Conservation (phyloP, 2,329 filamentous ascomycete species). For the Phialemonium atrogriseum region DNA sequence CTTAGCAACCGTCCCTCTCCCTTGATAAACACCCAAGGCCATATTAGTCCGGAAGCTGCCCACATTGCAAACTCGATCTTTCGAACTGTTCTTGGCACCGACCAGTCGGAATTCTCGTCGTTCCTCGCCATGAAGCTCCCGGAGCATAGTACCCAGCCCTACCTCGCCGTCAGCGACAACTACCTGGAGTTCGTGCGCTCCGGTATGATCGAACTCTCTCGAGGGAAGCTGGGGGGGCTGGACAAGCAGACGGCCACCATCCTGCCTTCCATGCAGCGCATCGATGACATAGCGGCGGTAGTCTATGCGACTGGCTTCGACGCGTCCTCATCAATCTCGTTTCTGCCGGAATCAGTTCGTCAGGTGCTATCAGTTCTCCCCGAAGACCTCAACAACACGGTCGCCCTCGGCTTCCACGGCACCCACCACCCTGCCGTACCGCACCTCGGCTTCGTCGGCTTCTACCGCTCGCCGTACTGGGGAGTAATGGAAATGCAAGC, state of each 20-base stretch:
- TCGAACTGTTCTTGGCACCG: constrained; percentile 37
- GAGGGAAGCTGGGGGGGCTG: constrained; percentile 36
- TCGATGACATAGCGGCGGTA: constrained; percentile 56
- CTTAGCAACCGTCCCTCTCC: constrained; percentile 50
- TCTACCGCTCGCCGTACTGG: constrained; percentile 81
- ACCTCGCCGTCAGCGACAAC: constrained; percentile 60
- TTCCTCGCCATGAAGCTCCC: constrained; percentile 28
- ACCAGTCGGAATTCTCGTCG: constrained; percentile 44
- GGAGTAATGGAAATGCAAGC: constrained; percentile 84
- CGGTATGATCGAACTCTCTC: constrained; percentile 44
- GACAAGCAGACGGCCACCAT: constrained; percentile 26
- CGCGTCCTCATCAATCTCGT: constrained; percentile 54
- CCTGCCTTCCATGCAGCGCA: constrained; percentile 16
- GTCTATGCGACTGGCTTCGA: constrained; percentile 72
- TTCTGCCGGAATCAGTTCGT: constrained; percentile 50
- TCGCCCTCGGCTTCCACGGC: constrained; percentile 61
- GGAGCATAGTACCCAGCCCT: constrained; percentile 45
- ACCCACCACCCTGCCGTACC: constrained; percentile 53
- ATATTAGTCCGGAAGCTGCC: constrained; percentile 51
- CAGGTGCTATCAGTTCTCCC: constrained; percentile 49
- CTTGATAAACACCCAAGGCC: constrained; percentile 56
- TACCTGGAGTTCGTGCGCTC: constrained; percentile 69
- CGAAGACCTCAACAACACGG: constrained; percentile 44
- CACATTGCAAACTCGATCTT: constrained; percentile 43
- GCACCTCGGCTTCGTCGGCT: constrained; percentile 69